A percentile compares a stretch with the other conserved stretches of the same genome.
Evolutionary conservation across 2,329 filamentous ascomycete species (phyloP).

Genomic region (Paramyrothecium sp.): DNA sequence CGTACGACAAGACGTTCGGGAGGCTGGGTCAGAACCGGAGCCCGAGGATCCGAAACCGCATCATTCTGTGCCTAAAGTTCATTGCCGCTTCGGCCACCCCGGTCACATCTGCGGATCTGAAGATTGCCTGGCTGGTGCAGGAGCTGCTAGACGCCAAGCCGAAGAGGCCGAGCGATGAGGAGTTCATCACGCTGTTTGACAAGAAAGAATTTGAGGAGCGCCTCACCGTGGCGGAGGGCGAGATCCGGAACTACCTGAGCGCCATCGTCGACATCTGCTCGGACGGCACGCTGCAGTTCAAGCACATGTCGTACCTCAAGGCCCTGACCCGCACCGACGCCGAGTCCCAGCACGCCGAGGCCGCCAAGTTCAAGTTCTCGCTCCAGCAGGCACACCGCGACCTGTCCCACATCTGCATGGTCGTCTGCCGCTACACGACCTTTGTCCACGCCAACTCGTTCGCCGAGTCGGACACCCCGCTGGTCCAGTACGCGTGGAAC

Average conservation of each 20-base stretch:
- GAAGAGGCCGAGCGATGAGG: not conserved
- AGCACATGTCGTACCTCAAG: not conserved
- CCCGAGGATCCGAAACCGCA: not conserved
- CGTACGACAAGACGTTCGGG: conserved; percentile 1
- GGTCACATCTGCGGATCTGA: not conserved
- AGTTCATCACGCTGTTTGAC: not conserved
- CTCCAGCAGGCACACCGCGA: not conserved
- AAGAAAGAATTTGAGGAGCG: not conserved
- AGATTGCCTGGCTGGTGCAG: not conserved
- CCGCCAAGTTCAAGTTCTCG: not conserved
- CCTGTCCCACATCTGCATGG: conserved; percentile 1
- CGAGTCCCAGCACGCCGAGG: not conserved
- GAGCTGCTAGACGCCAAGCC: not conserved
- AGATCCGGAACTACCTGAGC: conserved; percentile 1
- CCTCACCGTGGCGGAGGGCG: not conserved
- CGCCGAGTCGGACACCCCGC: not conserved
- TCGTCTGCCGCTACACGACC: not conserved
- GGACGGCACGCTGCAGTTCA: conserved; percentile 2
- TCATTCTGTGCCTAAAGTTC: not conserved
- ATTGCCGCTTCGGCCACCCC: not conserved
- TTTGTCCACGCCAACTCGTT: conserved; percentile 1
- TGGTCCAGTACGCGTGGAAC: conserved; percentile 1
- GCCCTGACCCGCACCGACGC: not conserved
- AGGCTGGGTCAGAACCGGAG: not conserved
- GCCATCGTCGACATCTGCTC: conserved; percentile 1